A percentile compares a stretch with the other conserved stretches of the same genome.
Conservation (phyloP, 2,329 filamentous ascomycete species). For the Xylaria sp. region DNA sequence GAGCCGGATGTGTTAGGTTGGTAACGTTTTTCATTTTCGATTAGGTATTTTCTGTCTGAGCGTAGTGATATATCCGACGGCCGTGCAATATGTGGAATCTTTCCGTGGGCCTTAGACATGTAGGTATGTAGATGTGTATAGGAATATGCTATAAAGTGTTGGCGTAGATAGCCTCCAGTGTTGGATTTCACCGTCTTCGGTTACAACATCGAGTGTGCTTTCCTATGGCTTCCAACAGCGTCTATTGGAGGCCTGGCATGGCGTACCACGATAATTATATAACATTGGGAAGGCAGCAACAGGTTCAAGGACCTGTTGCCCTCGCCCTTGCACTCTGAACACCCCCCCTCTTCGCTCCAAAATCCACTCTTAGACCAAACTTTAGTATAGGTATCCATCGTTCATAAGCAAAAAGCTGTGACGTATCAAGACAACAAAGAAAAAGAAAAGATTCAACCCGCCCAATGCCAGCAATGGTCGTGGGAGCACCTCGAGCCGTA, state of each 20-base stretch:
- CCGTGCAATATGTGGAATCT: not conserved
- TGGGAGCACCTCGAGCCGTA: conserved; percentile 18
- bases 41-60: not conserved
- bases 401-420: conserved; percentile 44
- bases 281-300: conserved; percentile 28
- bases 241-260: conserved; percentile 21
- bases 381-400: conserved; percentile 47
- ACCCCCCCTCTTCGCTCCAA: conserved; percentile 35
- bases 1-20: too few species aligned
- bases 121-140: not conserved
- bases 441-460: conserved; percentile 39
- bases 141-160: conserved; percentile 3
- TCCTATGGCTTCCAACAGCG: conserved; percentile 13
- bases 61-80: not conserved
- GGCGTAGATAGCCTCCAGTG: not conserved
- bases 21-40: not conserved
- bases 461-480: conserved; percentile 41
- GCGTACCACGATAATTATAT: conserved; percentile 29
- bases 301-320: conserved; percentile 25
- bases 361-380: conserved; percentile 41
- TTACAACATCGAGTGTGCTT: conserved; percentile 1
- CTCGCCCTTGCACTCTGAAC: conserved; percentile 27
- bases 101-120: not conserved
- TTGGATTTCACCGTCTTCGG: not conserved
- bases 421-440: conserved; percentile 40